Base-by-base conservation (phyloP, 73 alveolate genomes). In the Paramecium bursaria region DNA sequence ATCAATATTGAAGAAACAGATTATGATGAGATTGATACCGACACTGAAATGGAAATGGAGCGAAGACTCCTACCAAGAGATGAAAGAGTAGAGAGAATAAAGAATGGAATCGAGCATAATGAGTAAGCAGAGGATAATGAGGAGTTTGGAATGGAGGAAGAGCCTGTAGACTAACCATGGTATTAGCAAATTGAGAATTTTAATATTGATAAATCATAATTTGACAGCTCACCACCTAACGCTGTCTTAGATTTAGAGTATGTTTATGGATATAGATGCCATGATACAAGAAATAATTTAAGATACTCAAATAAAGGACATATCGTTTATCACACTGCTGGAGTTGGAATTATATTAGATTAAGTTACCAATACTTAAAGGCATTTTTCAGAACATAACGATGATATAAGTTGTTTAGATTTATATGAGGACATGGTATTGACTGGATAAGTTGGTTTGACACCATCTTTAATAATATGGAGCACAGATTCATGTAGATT, bases 221-320 rank as follows among this genome's bases (percentile, higher is more conserved):
- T 52, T 52, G 99, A 97, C 50, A 97, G 95, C 13, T 91, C 86
- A 6, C 94, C 98, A 5, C 99, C 99, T 3, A 96, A 97, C 88
- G 99, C 99, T 1, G 88, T 87, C 48, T 54, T 95, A 57, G 95
- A 95, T 48, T 88, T 97, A 74, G 99, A 97, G 77, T 95, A 94
- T 90, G 93, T 97, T 42, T 95, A 95, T 91, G 99, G 99, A 25
- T 97, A 97, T 91, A 88, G 99, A 87, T 97, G 99, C 82, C 99
- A 97, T 86, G 99, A 97, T 93, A 95, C 97, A 11, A 90, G 99
- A 91, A 97, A 97, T 87, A 97, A 97, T 88, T 86, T 97, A 53
- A 88, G 95, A 85, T 97, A 95, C 86, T 92, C 93, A 14, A 73
- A 53, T 11, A 87, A 75, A 48, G 98, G 93, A 21, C 75, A 93